phyloP scores from a whole-genome alignment of 768 basidiomycete genomes.

The Leucocoprinus leucothites region DNA sequence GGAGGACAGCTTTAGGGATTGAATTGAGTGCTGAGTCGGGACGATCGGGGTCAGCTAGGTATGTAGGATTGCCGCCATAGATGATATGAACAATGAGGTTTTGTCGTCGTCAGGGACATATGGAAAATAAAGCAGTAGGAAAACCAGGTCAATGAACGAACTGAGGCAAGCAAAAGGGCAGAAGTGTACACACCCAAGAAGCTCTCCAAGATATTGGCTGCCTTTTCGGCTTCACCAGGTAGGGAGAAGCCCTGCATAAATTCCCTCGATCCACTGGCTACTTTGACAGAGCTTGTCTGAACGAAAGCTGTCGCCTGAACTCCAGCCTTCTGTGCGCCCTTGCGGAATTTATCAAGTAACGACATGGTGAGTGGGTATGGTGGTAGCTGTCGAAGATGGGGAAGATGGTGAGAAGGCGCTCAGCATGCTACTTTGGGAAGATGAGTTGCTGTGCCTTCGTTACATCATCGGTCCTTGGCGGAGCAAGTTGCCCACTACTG shows the following conservation, averaged over 20 bases:
- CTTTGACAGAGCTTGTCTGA: conserved; percentile 60
- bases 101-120: too few relatives aligned
- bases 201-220: conserved; percentile 84
- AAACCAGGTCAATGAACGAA: conserved; percentile 7
- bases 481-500: too few relatives aligned
- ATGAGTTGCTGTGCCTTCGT: background rate
- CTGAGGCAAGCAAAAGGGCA: conserved; percentile 3
- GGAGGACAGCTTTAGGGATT: conserved; percentile 90
- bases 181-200: conserved; percentile 72
- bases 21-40: conserved; percentile 91
- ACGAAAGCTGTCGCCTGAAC: conserved; percentile 77
- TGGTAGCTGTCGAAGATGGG: background rate
- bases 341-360: conserved; percentile 76
- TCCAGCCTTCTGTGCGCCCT: conserved; percentile 79
- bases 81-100: too few relatives aligned
- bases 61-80: background rate
- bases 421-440: too few relatives aligned
- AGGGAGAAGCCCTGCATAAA: conserved; percentile 85
- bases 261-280: conserved; percentile 72
- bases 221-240: conserved; percentile 92
- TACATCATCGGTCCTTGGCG: background rate
- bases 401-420: too few relatives aligned
- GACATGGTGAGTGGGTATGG: conserved; percentile 24
- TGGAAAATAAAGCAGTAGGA: background rate
- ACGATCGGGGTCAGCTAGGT: conserved; percentile 76